A percentile compares a stretch with the other conserved stretches of the same genome.
phyloP scores from a whole-genome alignment of 106 monocot genomes.

The Dactylorhiza incarnata region DNA sequence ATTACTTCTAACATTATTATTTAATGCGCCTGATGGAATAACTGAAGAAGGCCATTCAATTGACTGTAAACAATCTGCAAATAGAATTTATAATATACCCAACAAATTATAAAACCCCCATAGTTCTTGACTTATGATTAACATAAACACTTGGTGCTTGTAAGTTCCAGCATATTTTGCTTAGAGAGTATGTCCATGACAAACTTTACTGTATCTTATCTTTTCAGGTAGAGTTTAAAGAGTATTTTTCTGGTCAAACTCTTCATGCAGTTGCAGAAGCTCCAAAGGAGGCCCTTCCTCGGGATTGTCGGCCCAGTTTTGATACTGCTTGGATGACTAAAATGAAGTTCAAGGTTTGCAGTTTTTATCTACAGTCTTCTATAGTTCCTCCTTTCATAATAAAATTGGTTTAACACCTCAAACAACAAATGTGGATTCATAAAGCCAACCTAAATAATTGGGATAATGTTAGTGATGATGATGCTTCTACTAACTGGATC shows the following conservation, averaged over 20 bases:
- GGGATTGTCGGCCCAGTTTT: constrained; percentile 75
- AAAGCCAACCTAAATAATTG: background rate
- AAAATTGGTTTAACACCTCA: background rate
- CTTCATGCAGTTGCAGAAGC: constrained; percentile 62
- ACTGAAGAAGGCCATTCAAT: background rate
- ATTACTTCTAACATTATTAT: background rate
- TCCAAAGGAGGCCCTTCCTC: constrained; percentile 88
- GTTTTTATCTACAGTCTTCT: background rate
- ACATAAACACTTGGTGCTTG: background rate
- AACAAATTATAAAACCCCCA: too few relatives aligned
- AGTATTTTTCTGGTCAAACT: constrained; percentile 70
- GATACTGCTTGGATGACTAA: constrained; percentile 59
- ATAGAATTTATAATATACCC: background rate
- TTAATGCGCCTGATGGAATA: background rate
- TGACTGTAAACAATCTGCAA: background rate
- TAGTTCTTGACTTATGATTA: background rate
- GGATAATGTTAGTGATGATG: background rate
- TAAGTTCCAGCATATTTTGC: background rate
- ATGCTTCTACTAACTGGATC: background rate
- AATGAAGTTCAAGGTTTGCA: constrained; percentile 57
- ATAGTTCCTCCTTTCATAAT: background rate
- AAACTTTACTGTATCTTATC: background rate
- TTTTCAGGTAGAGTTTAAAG: constrained; percentile 81
- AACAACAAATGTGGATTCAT: too few relatives aligned
- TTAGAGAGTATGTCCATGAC: background rate